Evolutionary conservation across 2,329 filamentous ascomycete genomes (phyloP), one percentile per base, ranked within the genome.

Genomic region (Hypoxylon sp.): DNA sequence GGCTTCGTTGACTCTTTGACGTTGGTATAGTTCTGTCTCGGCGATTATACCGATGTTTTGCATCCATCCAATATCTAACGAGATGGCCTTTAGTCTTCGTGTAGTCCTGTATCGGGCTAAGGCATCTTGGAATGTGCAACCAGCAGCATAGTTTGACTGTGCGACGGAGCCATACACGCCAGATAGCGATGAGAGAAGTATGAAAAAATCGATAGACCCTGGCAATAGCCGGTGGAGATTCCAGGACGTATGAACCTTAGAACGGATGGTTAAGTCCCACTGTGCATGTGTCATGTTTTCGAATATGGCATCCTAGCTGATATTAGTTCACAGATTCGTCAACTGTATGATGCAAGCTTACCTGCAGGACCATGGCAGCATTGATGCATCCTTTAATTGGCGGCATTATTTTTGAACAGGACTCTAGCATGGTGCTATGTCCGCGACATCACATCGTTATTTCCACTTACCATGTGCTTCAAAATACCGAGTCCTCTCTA

Each of bases 321-420:
- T n/a, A n/a, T n/a, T n/a, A n/a, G n/a, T n/a, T n/a, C n/a, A n/a
- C n/a, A n/a, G n/a, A n/a, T n/a, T n/a, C n/a, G n/a, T n/a, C n/a
- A n/a, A n/a, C n/a, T n/a, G n/a, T n/a, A n/a, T n/a, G n/a, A n/a
- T n/a, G n/a, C n/a, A n/a, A n/a, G n/a, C n/a, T n/a, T n/a, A n/a
- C n/a, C n/a, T 66, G 55, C 2, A 73, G 63, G 1, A 77, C 71
- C 73, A 78, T 75, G 2, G 73, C 71, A 3, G 66, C 65, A 34
- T 78, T 74, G 29, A 79, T 65, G 9, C 77, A 67, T 7, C 76
- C 76, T 23, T 65, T 63, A 15, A 78, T 67, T 1, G 74, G 72
- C 2, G 60, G 59, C 59, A 63, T 63, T 4, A 30, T 51, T 20
- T 17, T 30, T 3, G 43, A 41, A 26, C 45, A 61, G 9, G 57